Base-by-base conservation (phyloP, 176 grass and related monocot species). In the Zoysia japonica region DNA sequence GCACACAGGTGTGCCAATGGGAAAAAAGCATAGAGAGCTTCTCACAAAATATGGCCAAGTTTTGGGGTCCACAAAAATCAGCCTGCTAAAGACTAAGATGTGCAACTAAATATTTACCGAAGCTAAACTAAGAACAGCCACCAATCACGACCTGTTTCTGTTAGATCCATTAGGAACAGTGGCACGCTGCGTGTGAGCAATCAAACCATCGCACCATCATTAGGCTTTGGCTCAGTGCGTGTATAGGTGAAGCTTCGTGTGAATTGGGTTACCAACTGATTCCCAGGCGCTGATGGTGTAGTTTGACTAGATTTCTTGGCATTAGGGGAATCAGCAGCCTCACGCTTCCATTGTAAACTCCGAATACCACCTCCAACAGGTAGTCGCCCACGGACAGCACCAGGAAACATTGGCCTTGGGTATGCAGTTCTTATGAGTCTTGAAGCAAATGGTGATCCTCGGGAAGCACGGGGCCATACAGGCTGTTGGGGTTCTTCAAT, bases 311-410 rank as follows among this genome's bases (percentile, higher is more conserved):
- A 47, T 69, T 89, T 85, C 48, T 68, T 83, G 1, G 64, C 74
- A 72, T 80, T 74, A 13, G 11, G 12, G 0, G 81, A 47, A 80
- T 78, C 74, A 43, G 70, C 76, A 77, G 60, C 46, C 1, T 65
- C 92, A 47, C 92, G 95, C 77, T 94, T 99, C 96, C 96, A 99
- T 74, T 99, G 92, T 53, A 93, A 87, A 80, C 84, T 95, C 67
- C 96, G 88, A 20, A 80, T 81, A 78, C 82, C 88, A 60, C 81
- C 85, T 87, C 89, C 95, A 39, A 94, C 68, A 54, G 82, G 76
- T 11, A 84, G 56, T 67, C 80, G 85, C 2, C 80, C 90, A 48
- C 88, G 87, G 7, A 74, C 82, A 59, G 83, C 71, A 72, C 92
- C 74, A 76, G 81, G 62, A 85, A 88, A 75, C 9, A 68, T 68